Evolutionary conservation across 768 basidiomycete species (phyloP).

Genomic region (Candolleomyces eurysporus): DNA sequence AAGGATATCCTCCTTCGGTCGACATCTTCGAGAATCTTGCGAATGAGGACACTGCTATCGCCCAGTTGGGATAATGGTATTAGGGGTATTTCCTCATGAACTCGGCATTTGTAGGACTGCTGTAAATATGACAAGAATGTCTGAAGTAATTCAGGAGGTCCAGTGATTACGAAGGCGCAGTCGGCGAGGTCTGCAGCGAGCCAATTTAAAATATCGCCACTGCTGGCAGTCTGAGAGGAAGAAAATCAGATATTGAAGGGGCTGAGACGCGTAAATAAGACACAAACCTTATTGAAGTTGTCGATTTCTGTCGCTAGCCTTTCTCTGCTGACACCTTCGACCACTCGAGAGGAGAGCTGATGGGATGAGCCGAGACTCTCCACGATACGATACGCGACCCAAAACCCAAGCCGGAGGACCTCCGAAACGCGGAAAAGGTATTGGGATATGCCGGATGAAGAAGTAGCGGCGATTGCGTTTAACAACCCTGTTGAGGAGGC

Average conservation of each 20-base stretch:
- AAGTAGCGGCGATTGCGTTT: slow-evolving; percentile 49
- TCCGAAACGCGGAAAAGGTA: slow-evolving; percentile 46
- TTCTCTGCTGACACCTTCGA: too few relatives aligned
- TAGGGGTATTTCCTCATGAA: background rate
- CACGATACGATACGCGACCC: slow-evolving; percentile 46
- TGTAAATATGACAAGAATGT: too few relatives aligned
- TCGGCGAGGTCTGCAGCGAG: too few relatives aligned
- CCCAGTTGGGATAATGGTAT: background rate
- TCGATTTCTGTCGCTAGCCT: too few relatives aligned
- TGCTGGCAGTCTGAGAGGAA: too few relatives aligned
- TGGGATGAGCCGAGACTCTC: background rate
- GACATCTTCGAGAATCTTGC: slow-evolving; percentile 44
- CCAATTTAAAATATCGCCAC: too few relatives aligned
- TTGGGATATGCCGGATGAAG: slow-evolving; percentile 35
- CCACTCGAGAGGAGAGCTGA: too few relatives aligned
- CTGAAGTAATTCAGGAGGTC: too few relatives aligned
- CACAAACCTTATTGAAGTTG: too few relatives aligned
- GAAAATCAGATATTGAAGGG: too few relatives aligned
- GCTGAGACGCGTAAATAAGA: too few relatives aligned
- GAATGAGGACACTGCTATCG: background rate
- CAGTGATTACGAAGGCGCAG: too few relatives aligned
- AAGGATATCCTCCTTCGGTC: slow-evolving; percentile 44
- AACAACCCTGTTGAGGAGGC: slow-evolving; percentile 61
- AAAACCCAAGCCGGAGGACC: slow-evolving; percentile 49
- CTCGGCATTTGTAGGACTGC: background rate